Evolutionary conservation across 1,139 yeast genomes (phyloP).

Genomic region (Eremothecium cymbalariae): DNA sequence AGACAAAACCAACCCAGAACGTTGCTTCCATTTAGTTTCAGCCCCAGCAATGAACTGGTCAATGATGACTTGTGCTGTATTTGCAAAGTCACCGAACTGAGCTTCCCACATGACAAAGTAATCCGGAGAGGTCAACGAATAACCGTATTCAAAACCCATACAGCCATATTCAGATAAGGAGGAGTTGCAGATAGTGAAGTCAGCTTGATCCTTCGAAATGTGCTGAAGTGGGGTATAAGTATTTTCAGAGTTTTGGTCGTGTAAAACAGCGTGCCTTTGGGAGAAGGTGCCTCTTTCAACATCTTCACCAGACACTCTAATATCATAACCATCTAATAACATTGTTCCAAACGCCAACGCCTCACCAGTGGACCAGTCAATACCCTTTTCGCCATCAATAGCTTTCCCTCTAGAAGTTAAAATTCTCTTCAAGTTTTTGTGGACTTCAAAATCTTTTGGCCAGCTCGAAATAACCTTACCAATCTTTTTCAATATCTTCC

Average conservation of each 20-base stretch:
- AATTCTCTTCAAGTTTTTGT: constrained; percentile 94
- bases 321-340: constrained; percentile 88
- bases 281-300: constrained; percentile 99
- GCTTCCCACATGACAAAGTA: constrained; percentile 99
- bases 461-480: constrained; percentile 74
- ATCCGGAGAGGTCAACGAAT: constrained; percentile 94
- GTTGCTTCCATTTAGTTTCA: constrained; percentile 98
- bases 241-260: constrained; percentile 83
- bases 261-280: constrained; percentile 97
- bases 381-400: constrained; percentile 82
- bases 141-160: constrained; percentile 98
- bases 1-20: constrained; percentile 91
- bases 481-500: constrained; percentile 59
- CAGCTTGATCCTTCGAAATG: constrained; percentile 74
- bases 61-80: constrained; percentile 95
- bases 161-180: constrained; percentile 98
- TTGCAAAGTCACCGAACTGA: constrained; percentile 99
- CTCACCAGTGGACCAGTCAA: constrained; percentile 99
- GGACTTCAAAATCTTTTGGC: constrained; percentile 85
- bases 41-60: constrained; percentile 97
- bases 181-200: constrained; percentile 87
- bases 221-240: constrained; percentile 80
- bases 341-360: constrained; percentile 95
- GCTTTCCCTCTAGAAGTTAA: constrained; percentile 80
- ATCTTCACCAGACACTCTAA: constrained; percentile 98